Base-by-base conservation (phyloP, 352 stramenopile species). In the Phytopythium cucurbitacearum region DNA sequence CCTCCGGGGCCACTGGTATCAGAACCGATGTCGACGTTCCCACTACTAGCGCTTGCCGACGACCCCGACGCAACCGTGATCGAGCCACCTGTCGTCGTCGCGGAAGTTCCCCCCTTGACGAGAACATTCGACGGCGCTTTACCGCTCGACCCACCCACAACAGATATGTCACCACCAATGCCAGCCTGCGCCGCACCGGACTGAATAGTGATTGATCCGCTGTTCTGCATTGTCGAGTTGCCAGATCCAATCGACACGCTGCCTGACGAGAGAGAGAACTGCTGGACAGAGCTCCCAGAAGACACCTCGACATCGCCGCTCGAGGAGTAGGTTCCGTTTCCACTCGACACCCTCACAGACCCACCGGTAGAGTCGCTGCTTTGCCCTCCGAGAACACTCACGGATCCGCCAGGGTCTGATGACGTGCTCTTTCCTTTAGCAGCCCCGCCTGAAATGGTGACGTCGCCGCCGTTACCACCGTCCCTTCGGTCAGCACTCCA, bases 381-480 rank as follows among this genome's bases (percentile, higher is more conserved):
- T 56, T 72, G 83, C 10, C 81, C 79, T 28, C 78, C 75, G 42
- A 40, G 37, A 28, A 87, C 8, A 32, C 40, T 67, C 48, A 87
- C 63, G 37, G 74, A 75, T 45, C 81, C 81, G 53, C 69, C 81
- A 34, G 60, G 63, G 49, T 88, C 77, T 11, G 56, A 62, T n/a
- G 51, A 46, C 11, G 50, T 35, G 46, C 57, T 80, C 35, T 68
- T 69, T 46, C 83, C 82, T 34, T 64, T 69, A n/a, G 68, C 79
- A 49, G 74, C 62, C 33, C 83, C 85, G 56, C 79, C 82, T 37
- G 73, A 71, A 16, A 95, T 28, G n/a, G 69, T 64, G 3, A 95
- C 57, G 43, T 83, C 73, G 51, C 85, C 85, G 40, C 79, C 82
- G 53, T 85, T 68, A 5, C 82, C 83, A 16, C 80, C 80, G 53